Conservation (phyloP, 2,329 filamentous ascomycete genomes). For the Mycosphaerella sp. region DNA sequence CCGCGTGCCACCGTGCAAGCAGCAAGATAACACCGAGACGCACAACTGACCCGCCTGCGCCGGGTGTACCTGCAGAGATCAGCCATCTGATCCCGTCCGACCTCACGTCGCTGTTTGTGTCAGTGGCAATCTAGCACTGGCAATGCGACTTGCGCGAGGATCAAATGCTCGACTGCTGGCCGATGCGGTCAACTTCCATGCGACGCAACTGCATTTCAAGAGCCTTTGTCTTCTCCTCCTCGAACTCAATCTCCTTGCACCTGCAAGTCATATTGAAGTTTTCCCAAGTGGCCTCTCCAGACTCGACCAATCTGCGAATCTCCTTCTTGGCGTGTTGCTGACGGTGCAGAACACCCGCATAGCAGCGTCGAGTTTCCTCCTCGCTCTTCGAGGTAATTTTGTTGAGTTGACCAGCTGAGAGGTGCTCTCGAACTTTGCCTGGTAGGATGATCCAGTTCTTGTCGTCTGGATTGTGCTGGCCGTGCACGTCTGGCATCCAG, state of each 20-base stretch:
- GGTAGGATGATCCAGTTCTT: slow-evolving; percentile 18
- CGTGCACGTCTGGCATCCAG: slow-evolving; percentile 20
- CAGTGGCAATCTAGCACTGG: background rate
- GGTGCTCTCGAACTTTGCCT: slow-evolving; percentile 16
- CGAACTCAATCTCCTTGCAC: slow-evolving; percentile 8
- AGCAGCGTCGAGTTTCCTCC: slow-evolving; percentile 7
- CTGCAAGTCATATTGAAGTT: slow-evolving; percentile 10
- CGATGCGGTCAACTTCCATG: background rate
- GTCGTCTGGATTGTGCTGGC: slow-evolving; percentile 15
- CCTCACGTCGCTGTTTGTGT: background rate
- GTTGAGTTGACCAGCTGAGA: slow-evolving; percentile 13
- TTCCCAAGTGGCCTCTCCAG: slow-evolving; percentile 15
- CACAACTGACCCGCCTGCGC: background rate
- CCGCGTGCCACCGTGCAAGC: background rate
- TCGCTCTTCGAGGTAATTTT: slow-evolving; percentile 7
- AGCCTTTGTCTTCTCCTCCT: slow-evolving; percentile 5
- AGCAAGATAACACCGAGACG: background rate
- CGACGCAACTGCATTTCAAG: slow-evolving; percentile 8
- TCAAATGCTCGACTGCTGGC: background rate
- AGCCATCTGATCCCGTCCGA: background rate
- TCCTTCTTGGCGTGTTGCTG: slow-evolving; percentile 6
- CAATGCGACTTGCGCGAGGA: background rate
- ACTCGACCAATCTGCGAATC: slow-evolving; percentile 7
- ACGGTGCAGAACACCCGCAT: slow-evolving; percentile 4
- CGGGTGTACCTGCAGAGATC: slow-evolving; percentile 8